These are phyloP conservation scores for Rhynchosporium agropyri DNA, from an alignment of 2,329 filamentous ascomycete genomes.

Conservation along the genomic window DNA sequence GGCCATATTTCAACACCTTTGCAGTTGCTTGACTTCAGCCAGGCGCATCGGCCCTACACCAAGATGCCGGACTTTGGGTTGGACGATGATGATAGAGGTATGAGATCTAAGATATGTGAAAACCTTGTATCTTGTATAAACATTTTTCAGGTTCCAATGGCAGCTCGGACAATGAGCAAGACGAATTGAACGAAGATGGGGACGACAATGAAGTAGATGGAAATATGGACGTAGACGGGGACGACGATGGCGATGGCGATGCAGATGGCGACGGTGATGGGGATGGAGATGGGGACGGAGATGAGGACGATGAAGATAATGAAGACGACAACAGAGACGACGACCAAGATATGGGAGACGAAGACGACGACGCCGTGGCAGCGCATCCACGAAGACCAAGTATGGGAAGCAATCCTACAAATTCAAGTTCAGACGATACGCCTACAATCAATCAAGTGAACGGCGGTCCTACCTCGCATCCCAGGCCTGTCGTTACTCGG, in stretches of 20 bases:
- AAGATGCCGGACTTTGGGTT: constrained; percentile 40
- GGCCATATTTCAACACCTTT: neutral
- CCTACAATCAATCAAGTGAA: constrained; percentile 34
- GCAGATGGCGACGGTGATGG: constrained; percentile 42
- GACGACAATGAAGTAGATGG: constrained; percentile 44
- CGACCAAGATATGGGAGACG: constrained; percentile 51
- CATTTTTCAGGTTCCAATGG: constrained; percentile 43
- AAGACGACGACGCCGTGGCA: constrained; percentile 43
- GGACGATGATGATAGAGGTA: constrained; percentile 43
- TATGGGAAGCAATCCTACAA: constrained; percentile 31
- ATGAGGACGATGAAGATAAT: constrained; percentile 43
- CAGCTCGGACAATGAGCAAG: constrained; percentile 55
- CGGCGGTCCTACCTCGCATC: constrained; percentile 40
- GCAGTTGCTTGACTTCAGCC: neutral
- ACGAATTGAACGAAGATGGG: constrained; percentile 59
- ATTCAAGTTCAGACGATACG: constrained; percentile 38
- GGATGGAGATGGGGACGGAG: constrained; percentile 41
- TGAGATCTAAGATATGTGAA: neutral
- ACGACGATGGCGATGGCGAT: constrained; percentile 43
- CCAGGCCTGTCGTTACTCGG: constrained; percentile 35
- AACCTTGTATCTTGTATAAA: constrained; percentile 14
- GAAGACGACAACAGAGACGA: constrained; percentile 48
- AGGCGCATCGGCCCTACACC: neutral
- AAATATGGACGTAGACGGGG: constrained; percentile 40
- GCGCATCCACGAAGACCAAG: constrained; percentile 36